Conservation (phyloP, 306 rosid species). For the Prunus davidiana region DNA sequence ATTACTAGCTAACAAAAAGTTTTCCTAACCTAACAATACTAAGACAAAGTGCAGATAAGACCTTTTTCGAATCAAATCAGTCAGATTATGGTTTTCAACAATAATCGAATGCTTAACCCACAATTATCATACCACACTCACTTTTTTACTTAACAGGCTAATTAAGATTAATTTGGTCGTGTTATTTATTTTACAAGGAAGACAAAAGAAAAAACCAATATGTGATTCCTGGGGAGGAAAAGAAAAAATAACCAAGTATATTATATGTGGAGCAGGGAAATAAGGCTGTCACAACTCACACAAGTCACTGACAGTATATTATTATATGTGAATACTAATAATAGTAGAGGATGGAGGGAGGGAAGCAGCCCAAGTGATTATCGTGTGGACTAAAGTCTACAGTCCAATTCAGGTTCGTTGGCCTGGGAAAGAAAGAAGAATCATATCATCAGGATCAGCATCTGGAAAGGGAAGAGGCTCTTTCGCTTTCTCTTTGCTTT, state of each 20-base stretch:
- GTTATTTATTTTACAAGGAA: not conserved
- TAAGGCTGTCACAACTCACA: not conserved
- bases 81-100: not conserved
- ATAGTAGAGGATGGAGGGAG: not conserved
- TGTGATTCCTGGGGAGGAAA: not conserved
- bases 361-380: not conserved
- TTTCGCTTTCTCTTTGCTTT: too few species aligned
- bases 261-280: not conserved
- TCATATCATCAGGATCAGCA: too few species aligned
- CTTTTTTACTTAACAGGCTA: too few species aligned
- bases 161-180: too few species aligned
- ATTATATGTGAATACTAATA: too few species aligned
- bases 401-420: not conserved
- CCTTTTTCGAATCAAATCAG: constrained; percentile 1
- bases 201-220: not conserved
- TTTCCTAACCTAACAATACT: not conserved
- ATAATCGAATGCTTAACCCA: not conserved
- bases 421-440: too few species aligned
- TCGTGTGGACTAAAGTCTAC: not conserved
- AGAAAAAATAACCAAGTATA: not conserved
- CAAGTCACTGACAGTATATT: too few species aligned
- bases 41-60: constrained; percentile 15
- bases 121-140: too few species aligned
- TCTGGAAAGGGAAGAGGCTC: too few species aligned
- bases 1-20: not conserved